Percentiles rank a stretch among this genome's conserved stretches.
These are phyloP conservation scores for Durio zibethinus DNA, from an alignment of 345 rosid genomes.

Conservation along the genomic window DNA sequence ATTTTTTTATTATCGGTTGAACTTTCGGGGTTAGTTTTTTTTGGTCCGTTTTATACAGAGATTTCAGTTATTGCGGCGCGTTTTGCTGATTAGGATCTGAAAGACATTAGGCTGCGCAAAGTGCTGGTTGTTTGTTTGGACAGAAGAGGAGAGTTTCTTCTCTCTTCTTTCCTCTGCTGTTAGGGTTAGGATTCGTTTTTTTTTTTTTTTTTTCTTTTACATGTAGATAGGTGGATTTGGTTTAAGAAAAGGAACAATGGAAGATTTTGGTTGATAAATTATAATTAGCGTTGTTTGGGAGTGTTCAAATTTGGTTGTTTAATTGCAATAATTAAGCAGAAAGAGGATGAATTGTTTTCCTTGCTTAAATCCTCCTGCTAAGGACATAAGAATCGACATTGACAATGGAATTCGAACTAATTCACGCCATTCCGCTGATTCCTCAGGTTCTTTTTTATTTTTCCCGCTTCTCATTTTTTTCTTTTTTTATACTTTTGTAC, in stretches of 20 bases:
- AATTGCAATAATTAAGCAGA: neutral
- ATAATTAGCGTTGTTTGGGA: neutral
- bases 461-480: neutral
- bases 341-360: slow-evolving; percentile 74
- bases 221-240: neutral
- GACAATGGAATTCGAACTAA: slow-evolving; percentile 54
- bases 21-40: neutral
- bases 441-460: slow-evolving; percentile 41
- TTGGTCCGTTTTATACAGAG: neutral
- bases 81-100: slow-evolving; percentile 6
- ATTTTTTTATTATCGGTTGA: neutral
- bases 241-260: neutral
- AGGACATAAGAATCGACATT: slow-evolving; percentile 62
- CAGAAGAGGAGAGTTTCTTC: neutral
- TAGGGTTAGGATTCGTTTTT: neutral
- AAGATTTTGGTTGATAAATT: slow-evolving; percentile 6
- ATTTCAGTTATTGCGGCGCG: slow-evolving; percentile 3
- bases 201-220: neutral
- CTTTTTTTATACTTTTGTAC: neutral
- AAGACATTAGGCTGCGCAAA: neutral
- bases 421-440: slow-evolving; percentile 35
- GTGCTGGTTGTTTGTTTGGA: neutral
- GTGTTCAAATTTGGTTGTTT: neutral
- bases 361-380: slow-evolving; percentile 54
- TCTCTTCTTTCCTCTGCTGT: neutral